These are phyloP conservation scores for Alternaria postmessia DNA, from an alignment of 2,329 filamentous ascomycete genomes.

Conservation along the genomic window DNA sequence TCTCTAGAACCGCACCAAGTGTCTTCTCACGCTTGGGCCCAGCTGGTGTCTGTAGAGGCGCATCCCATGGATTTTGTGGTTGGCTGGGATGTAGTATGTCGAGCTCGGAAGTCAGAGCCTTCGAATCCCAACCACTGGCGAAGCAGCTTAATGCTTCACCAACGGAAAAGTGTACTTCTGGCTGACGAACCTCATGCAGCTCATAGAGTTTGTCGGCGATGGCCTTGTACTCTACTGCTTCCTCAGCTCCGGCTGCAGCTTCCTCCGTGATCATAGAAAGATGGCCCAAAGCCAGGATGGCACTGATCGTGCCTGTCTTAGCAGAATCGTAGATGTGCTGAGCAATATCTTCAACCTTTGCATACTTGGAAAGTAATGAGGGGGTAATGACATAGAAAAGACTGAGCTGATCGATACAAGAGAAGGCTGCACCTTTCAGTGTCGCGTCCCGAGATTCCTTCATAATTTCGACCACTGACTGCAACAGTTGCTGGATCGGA, in stretches of 20 bases:
- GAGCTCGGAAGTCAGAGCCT: constrained; percentile 75
- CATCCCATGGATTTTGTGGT: constrained; percentile 42
- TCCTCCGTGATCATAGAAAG: constrained; percentile 70
- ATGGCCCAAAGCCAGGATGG: constrained; percentile 81
- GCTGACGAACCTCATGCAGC: constrained; percentile 83
- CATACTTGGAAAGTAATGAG: constrained; percentile 45
- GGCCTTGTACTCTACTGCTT: constrained; percentile 54
- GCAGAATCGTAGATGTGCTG: constrained; percentile 72
- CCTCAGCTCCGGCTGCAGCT: constrained; percentile 43
- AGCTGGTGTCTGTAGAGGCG: constrained; percentile 37
- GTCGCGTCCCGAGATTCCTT: constrained; percentile 62
- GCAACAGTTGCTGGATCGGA: constrained; percentile 53
- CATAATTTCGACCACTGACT: constrained; percentile 61
- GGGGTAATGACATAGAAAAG: constrained; percentile 64
- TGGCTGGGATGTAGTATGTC: constrained; percentile 71
- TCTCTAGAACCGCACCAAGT: constrained; percentile 69
- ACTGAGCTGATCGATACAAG: constrained; percentile 68
- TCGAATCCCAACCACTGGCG: constrained; percentile 82
- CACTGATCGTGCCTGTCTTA: constrained; percentile 81
- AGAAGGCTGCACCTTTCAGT: constrained; percentile 65
- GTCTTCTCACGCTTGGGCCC: constrained; percentile 49
- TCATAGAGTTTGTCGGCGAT: constrained; percentile 75
- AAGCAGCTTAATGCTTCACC: constrained; percentile 86
- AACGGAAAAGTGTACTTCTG: constrained; percentile 88
- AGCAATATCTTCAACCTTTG: constrained; percentile 59